A percentile compares a stretch with the other conserved stretches of the same genome.
Evolutionary conservation across 2,329 filamentous ascomycete species (phyloP).

Genomic region (Diaporthe aspalathi): DNA sequence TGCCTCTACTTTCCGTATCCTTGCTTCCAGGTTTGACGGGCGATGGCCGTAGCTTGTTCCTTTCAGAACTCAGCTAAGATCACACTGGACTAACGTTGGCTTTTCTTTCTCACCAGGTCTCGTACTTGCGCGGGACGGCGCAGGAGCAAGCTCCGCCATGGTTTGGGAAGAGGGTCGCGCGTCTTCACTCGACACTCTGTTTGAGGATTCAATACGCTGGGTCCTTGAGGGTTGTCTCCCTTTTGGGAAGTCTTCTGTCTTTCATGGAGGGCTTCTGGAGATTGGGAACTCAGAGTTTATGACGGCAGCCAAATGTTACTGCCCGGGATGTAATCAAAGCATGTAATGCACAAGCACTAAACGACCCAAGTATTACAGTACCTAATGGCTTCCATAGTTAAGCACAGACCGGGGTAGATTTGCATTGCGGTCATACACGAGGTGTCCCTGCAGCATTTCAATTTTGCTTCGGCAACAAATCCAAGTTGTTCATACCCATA

Average conservation of each 20-base stretch:
- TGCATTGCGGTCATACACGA: no score
- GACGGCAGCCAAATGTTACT: conserved; percentile 4
- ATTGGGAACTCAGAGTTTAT: conserved; percentile 8
- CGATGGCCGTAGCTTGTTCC: not conserved
- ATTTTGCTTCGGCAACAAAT: no score
- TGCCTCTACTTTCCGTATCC: not conserved
- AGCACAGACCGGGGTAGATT: no score
- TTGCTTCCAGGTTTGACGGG: not conserved
- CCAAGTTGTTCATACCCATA: no score
- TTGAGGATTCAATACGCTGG: not conserved
- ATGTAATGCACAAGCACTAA: no score
- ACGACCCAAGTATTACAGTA: no score
- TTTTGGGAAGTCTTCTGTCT: not conserved
- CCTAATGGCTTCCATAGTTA: no score
- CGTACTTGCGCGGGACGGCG: conserved; percentile 18
- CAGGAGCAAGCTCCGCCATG: not conserved
- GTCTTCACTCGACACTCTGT: not conserved
- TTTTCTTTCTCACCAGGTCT: not conserved
- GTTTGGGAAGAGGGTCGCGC: conserved; percentile 8
- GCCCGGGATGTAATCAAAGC: conserved; percentile 20
- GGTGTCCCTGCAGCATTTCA: no score
- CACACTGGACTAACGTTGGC: not conserved
- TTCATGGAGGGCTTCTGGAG: not conserved
- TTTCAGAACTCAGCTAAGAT: not conserved
- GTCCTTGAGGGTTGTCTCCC: not conserved